These are phyloP conservation scores for Polyporus tsugae DNA, from an alignment of 1,284 basidiomycete species.

Conservation along the genomic window DNA sequence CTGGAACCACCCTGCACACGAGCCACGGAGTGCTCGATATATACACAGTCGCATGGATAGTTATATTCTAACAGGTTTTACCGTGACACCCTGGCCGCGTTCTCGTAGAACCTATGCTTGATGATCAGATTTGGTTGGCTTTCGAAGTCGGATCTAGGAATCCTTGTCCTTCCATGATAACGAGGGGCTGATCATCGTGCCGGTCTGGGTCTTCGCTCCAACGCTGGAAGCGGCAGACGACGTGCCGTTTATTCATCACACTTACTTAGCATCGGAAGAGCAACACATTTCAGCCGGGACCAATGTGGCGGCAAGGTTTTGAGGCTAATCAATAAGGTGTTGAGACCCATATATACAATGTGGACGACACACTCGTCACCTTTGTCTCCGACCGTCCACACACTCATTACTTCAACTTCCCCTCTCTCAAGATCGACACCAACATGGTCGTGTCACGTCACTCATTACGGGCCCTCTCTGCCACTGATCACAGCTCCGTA, in stretches of 20 bases:
- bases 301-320: not conserved
- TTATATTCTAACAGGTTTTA: too few species aligned
- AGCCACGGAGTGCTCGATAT: too few species aligned
- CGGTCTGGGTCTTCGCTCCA: not conserved
- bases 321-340: not conserved
- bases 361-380: not conserved
- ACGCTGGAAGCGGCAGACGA: not conserved
- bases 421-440: not conserved
- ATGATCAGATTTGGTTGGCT: not conserved
- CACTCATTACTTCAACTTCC: not conserved
- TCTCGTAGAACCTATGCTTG: not conserved
- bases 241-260: not conserved
- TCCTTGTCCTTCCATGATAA: not conserved
- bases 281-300: not conserved
- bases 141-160: not conserved
- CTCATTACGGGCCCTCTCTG: too few species aligned
- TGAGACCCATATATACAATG: constrained; percentile 4
- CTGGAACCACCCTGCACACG: too few species aligned
- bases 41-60: too few species aligned
- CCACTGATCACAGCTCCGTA: not conserved
- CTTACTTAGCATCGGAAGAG: not conserved
- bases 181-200: not conserved
- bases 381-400: not conserved
- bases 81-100: too few species aligned
- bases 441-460: not conserved